Base-by-base conservation (phyloP, 352 stramenopile genomes). In the Pythium scleroteichum region DNA sequence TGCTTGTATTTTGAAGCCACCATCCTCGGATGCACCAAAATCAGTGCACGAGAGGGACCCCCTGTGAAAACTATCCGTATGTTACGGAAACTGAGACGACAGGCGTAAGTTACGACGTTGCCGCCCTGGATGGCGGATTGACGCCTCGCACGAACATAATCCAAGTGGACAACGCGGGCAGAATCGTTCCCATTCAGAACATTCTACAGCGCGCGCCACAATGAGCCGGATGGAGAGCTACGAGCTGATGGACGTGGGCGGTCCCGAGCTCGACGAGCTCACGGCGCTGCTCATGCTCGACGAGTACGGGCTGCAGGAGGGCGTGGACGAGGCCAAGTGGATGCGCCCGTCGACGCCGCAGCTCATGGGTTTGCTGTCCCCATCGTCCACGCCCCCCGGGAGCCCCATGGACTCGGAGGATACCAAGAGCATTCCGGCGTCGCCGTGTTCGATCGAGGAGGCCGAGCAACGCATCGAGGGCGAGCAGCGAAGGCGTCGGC, bases 391-490 rank as follows among this genome's bases (percentile, higher is more conserved):
- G 14, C 39, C 39, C 10, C 41, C 19, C 17, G 19, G 41, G 7
- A 48, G 41, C 19, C 38, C 48, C 8, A 9, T 22, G 17, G 48
- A 55, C 20, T 40, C 27, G 7, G 29, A 44, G 48, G 48, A 55
- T 12, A 32, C 48, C 48, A 55, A 55, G 48, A 10, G 27, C 8
- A 10, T 20, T 14, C 48, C 46, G 5, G 33, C 38, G 38, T 63
- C 56, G 46, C 46, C 56, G 10, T 22, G 14, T 4, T 53, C 53
- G 29, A 45, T 40, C 24, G 53, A 59, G 2, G 52, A 62, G 35
- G 45, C 7, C 3, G 23, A 38, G 17, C n/a, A 26, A 29, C 29
- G 7, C 12, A 26, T 46, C 10, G 57, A 64, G n/a, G 32, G 38
- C 13, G 42, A 32, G 14, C 49, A 39, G 10, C 47, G 62, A 4